Base-by-base conservation (phyloP, 306 rosid genomes). In the Sindora glabra region DNA sequence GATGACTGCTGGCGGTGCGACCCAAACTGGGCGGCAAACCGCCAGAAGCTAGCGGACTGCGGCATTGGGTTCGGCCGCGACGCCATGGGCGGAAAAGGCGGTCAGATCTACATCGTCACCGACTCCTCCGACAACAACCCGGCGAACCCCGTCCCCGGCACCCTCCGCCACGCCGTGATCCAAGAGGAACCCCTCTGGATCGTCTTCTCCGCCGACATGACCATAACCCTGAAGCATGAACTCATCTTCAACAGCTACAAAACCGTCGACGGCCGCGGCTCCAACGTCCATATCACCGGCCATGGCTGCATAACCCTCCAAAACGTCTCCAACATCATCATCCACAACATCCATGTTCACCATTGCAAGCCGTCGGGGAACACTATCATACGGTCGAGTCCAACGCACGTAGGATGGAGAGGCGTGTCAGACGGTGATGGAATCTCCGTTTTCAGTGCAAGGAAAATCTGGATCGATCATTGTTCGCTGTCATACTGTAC, bases 1-100 rank as follows among this genome's bases (percentile, higher is more conserved):
- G 99, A 94, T 66, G 99, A 94, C 52, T 94, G 99, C 77, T 94
- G 97, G 99, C 79, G 87, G 2, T 94, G 97, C 81, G 81, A 71
- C 73, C 19, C 82, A 0, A 59, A 84, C 74, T 89, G 95, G 97
- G 66, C 70, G 1, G 34, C 60, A 0, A 77, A 89, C 67, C 94
- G 97, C 2, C 94, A 94, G 57, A 71, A 29, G 26, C 86, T 94
- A 48, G 97, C 99, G 1, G 97, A 94, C 6, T 94, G 97, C 69
- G 90, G 90, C 62, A 70, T 94, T 13, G 99, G 97, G 3, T 94
- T 94, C 68, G 99, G 99, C 6, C 62, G 45, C 23, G 83, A 74
- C 64, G 87, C 99, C 41, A 25, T 82, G 73, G 97, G 99, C 10
- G 97, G 99, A 0, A 94, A 89, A 17, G 89, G 89, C 25, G 99